Evolutionary conservation across 371 early-diverging fungal species (phyloP).

Genomic region (Nematocida sp.): DNA sequence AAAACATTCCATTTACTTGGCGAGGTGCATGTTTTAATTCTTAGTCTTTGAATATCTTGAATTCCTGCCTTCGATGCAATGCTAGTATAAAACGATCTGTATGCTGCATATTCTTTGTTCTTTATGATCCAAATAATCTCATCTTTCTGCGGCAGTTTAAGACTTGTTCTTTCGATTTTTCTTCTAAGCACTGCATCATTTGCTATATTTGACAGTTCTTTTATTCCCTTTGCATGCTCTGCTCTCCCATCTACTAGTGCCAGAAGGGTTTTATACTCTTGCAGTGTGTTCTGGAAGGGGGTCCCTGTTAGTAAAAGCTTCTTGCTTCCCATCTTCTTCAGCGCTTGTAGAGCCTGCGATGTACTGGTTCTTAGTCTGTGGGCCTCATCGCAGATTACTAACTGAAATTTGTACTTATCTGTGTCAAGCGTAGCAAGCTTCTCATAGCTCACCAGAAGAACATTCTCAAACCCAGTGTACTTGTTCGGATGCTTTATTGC

Average conservation of each 20-base stretch:
- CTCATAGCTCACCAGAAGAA: slow-evolving; percentile 93
- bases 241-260: slow-evolving; percentile 79
- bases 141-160: slow-evolving; percentile 43
- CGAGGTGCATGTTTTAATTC: slow-evolving; percentile 5
- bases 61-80: slow-evolving; percentile 1
- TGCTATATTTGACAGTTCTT: slow-evolving; percentile 47
- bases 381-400: slow-evolving; percentile 94
- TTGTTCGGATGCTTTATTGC: slow-evolving; percentile 77
- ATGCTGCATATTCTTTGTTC: slow-evolving; percentile 46
- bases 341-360: slow-evolving; percentile 81
- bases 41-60: slow-evolving; percentile 49
- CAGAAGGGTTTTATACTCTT: slow-evolving; percentile 95
- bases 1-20: slow-evolving; percentile 52
- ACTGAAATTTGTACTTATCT: slow-evolving; percentile 81
- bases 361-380: slow-evolving; percentile 97
- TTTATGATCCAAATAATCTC: slow-evolving; percentile 51
- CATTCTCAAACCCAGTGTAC: slow-evolving; percentile 77
- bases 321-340: slow-evolving; percentile 80
- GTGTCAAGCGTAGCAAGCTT: slow-evolving; percentile 83
- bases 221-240: slow-evolving; percentile 23
- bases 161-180: slow-evolving; percentile 50
- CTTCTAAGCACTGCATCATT: slow-evolving; percentile 46
- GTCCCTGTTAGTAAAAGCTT: slow-evolving; percentile 94
- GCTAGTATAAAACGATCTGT: not conserved
- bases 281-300: slow-evolving; percentile 92